Base-by-base conservation (phyloP, 2,329 filamentous ascomycete species). In the Monilinia vaccinii-corymbosi region DNA sequence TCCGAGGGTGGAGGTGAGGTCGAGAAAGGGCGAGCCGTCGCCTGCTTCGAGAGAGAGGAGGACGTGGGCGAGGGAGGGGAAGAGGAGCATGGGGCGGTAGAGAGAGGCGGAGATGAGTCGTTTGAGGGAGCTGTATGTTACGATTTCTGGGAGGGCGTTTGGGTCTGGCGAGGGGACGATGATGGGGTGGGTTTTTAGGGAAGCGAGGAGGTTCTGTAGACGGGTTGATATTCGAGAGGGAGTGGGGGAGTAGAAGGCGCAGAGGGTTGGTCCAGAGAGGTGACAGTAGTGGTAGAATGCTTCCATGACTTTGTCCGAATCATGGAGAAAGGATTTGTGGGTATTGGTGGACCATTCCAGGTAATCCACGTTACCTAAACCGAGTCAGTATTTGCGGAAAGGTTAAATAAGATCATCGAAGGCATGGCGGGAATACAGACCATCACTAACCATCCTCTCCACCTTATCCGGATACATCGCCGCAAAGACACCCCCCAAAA, bases 341-440 rank as follows among this genome's bases (percentile, higher is more conserved):
- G 70, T 69, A 13, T 64, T 61, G 16, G 58, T 58, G 13, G 66
- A 66, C 62, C 66, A 71, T 52, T 71, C 68, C 3, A 53, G 47
- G 18, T 65, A 63, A 48, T 71, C 69, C 13, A 68, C 65, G 45
- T 65, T 65, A 6, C 66, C 66, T 65, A 77, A 82, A 61, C 75
- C 74, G 49, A 71, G 84, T 78, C 79, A 60, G 81, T 77, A 2
- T 79, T 76, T 21, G 78, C 81, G 3, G 34, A 16, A 7, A 14
- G n/a, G n/a, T n/a, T n/a, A n/a, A n/a, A n/a, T n/a, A n/a, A n/a
- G n/a, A n/a, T n/a, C n/a, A n/a, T n/a, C n/a, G n/a, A n/a, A n/a
- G n/a, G n/a, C n/a, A n/a, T n/a, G n/a, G n/a, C n/a, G n/a, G n/a
- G 40, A 40, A 11, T 13, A 53, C 56, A 58, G 64, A 61, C 67